Conservation (phyloP, 2,329 filamentous ascomycete genomes). For the Colletotrichum lupini region DNA sequence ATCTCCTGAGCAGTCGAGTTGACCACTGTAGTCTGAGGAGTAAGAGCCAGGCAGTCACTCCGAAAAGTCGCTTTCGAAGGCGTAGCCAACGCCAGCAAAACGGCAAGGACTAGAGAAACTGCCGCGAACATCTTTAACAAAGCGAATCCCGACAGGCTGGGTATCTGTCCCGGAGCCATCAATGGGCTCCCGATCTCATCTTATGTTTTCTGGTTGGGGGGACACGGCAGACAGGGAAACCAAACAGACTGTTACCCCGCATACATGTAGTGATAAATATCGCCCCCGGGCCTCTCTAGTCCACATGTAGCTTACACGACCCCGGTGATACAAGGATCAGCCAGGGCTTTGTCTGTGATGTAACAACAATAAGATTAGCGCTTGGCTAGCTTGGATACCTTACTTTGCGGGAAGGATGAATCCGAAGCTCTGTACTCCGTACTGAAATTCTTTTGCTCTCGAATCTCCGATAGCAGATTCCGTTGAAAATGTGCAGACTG, state of each 20-base stretch:
- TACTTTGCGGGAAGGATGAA: neutral
- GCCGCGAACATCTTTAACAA: neutral
- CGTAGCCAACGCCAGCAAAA: neutral
- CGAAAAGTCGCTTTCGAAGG: neutral
- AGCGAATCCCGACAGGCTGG: neutral
- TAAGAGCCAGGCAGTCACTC: constrained; percentile 26
- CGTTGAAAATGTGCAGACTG: neutral
- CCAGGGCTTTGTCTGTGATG: no score
- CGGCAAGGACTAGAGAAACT: neutral
- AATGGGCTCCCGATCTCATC: neutral
- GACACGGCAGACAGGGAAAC: neutral
- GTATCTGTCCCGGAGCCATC: neutral
- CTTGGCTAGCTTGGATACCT: neutral
- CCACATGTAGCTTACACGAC: neutral
- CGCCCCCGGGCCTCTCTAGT: neutral
- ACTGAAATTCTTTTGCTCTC: neutral
- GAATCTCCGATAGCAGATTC: neutral
- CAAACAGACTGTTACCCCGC: neutral
- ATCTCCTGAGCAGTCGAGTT: constrained; percentile 41
- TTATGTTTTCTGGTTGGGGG: neutral
- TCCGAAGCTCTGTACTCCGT: neutral
- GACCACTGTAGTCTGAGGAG: constrained; percentile 12
- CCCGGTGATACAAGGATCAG: no score
- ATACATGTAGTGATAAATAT: neutral
- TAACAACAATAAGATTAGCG: neutral